Percentiles rank a stretch among this genome's conserved stretches.
These are phyloP conservation scores for Fraxinus velutina DNA, from an alignment of 305 asterid species.

Conservation along the genomic window DNA sequence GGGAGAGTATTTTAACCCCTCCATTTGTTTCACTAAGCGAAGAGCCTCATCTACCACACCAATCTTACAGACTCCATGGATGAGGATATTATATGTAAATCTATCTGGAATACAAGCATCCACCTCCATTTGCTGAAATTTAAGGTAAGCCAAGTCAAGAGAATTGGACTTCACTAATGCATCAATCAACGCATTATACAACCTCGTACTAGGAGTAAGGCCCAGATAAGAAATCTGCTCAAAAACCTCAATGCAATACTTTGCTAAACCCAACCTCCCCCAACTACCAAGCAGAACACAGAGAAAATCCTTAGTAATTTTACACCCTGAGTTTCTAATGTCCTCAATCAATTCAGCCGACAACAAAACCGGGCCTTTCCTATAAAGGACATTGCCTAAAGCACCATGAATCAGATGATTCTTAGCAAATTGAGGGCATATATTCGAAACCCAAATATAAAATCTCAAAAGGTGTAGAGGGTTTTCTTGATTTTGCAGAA, in stretches of 20 bases:
- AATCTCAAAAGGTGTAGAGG: constrained; percentile 58
- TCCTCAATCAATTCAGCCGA: constrained; percentile 66
- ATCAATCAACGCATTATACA: constrained; percentile 84
- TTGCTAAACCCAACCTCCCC: constrained; percentile 89
- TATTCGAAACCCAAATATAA: constrained; percentile 58
- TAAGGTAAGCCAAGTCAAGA: constrained; percentile 85
- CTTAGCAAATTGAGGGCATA: constrained; percentile 42
- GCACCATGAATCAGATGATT: constrained; percentile 50
- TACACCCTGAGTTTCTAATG: constrained; percentile 55
- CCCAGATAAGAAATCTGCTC: constrained; percentile 90
- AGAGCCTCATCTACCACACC: constrained; percentile 88
- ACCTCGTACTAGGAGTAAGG: constrained; percentile 67
- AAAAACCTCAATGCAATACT: constrained; percentile 72
- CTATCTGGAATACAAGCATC: constrained; percentile 79
- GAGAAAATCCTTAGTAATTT: constrained; percentile 59
- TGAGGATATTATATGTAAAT: constrained; percentile 77
- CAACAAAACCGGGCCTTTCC: constrained; percentile 77
- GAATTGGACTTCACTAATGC: constrained; percentile 84
- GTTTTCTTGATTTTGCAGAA: constrained; percentile 79
- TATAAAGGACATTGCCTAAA: constrained; percentile 52
- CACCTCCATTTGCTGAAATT: constrained; percentile 91
- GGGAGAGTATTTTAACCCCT: constrained; percentile 54
- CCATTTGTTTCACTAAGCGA: constrained; percentile 89
- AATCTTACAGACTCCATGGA: constrained; percentile 88
- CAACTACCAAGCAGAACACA: constrained; percentile 75